Base-by-base conservation (phyloP, 2,329 filamentous ascomycete genomes). In the Clonostachys rosea region DNA sequence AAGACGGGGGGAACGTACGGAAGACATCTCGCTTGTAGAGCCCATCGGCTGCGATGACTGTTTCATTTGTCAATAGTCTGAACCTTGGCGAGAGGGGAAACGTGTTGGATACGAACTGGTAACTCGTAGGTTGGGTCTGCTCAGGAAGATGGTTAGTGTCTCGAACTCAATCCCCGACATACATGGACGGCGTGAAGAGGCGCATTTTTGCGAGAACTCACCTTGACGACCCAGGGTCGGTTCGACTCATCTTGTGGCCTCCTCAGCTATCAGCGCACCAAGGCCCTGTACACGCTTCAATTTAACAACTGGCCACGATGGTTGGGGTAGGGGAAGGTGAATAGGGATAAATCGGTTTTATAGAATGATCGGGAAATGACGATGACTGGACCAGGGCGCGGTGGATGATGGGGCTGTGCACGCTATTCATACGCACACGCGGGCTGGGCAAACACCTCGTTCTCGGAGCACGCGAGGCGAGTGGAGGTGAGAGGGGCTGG, bases 21-120 rank as follows among this genome's bases (percentile, higher is more conserved):
- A 99, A 97, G 52, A 99, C 91, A 89, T 99, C 94, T 71, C 94
- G 86, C 78, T 97, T 99, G 78, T 96, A 97, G 56, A 99, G 79
- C 51, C 94, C 94, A 78, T 99, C 94, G 59, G 94, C 94, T 59
- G 94, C 94, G 75, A 99, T 96, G 74, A 99, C 94, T 97, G 67
- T 58, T 59, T 51, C 53, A 43, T 53, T 49, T n/a, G 63, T 79
- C 60, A 75, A 69, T 57, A 63, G 24, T 30, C 24, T 10, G 9
- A 30, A 44, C 39, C 47, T 44, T 50, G 49, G 51, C 51, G 56
- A 39, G 36, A 18, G 36, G 17, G 36, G 36, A 39, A 39, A 18
- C 7, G 14, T 8, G 36, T 18, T n/a, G 14, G 11, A 39, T 39
- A 69, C 81, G 67, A 81, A 96, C 92, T 96, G 60, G 91, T 96